phyloP scores from a whole-genome alignment of 371 early-diverging fungal genomes.

The Fennellomyces sp. region DNA sequence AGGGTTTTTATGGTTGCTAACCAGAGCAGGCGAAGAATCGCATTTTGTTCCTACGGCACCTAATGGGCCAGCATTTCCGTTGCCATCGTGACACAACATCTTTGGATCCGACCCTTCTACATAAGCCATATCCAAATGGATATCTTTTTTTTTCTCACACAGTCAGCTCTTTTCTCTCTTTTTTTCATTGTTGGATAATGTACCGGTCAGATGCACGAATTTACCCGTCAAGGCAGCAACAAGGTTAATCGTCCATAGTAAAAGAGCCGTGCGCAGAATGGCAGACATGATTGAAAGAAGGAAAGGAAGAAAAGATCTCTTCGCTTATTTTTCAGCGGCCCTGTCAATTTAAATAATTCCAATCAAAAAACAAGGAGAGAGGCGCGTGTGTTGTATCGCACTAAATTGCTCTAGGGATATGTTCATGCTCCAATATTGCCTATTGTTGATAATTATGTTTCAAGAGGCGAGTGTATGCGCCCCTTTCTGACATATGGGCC shows the following conservation, averaged over 20 bases:
- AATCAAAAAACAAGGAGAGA: no score
- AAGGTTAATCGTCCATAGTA: background rate
- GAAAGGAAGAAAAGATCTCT: background rate
- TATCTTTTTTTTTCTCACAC: no score
- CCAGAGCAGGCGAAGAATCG: constrained; percentile 4
- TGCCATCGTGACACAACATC: constrained; percentile 20
- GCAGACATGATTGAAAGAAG: background rate
- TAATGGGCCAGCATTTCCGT: constrained; percentile 2
- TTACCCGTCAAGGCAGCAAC: constrained; percentile 17
- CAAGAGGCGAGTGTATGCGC: no score
- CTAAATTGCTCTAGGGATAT: no score
- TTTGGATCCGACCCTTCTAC: constrained; percentile 16
- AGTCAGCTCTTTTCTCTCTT: background rate
- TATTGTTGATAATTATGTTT: no score
- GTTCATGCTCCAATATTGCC: no score
- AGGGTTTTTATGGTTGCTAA: background rate
- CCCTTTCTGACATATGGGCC: no score
- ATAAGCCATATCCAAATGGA: constrained; percentile 17
- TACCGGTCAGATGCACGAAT: constrained; percentile 29
- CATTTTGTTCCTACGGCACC: constrained; percentile 9
- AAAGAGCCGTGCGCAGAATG: background rate
- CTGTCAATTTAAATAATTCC: no score
- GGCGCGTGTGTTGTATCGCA: no score
- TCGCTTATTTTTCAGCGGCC: no score
- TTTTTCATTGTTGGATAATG: background rate